Percentiles rank a stretch among this genome's conserved stretches.
These are phyloP conservation scores for Pseudogymnoascus sp. DNA, from an alignment of 2,329 filamentous ascomycete genomes.

Conservation along the genomic window DNA sequence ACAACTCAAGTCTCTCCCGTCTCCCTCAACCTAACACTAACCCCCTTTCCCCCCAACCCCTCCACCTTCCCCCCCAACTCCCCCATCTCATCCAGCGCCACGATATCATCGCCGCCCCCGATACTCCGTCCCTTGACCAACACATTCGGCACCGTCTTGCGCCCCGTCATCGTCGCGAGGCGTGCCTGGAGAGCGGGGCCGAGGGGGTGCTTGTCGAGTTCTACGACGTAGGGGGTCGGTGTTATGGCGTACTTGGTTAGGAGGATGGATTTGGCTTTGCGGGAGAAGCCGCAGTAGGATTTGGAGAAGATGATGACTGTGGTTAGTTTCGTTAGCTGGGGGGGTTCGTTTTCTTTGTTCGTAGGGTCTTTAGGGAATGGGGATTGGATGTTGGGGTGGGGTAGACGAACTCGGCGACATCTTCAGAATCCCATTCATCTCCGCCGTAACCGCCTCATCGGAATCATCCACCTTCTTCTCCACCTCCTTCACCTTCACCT, in stretches of 20 bases:
- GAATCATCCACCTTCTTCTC: conserved; percentile 41
- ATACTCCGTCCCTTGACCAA: conserved; percentile 82
- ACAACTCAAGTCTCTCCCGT: conserved; percentile 5
- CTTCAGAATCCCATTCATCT: conserved; percentile 73
- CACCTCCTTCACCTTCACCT: conserved; percentile 27
- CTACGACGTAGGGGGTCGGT: conserved; percentile 77
- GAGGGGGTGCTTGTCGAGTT: conserved; percentile 75
- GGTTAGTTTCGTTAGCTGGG: conserved; percentile 6
- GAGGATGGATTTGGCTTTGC: conserved; percentile 75
- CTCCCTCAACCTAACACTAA: conserved; percentile 13
- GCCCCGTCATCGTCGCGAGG: conserved; percentile 64
- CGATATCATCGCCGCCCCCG: conserved; percentile 81
- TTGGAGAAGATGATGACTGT: conserved; percentile 94
- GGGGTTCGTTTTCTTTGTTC: neutral
- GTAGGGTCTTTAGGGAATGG: neutral
- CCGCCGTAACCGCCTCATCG: conserved; percentile 56
- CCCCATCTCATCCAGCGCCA: conserved; percentile 57
- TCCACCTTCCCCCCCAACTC: conserved; percentile 64
- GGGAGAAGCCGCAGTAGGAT: conserved; percentile 80
- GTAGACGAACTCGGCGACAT: conserved; percentile 63
- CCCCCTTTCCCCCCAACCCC: conserved; percentile 61
- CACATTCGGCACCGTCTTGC: conserved; percentile 84
- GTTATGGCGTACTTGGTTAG: conserved; percentile 77
- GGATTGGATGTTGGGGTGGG: no score
- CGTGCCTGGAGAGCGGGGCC: conserved; percentile 64